Evolutionary conservation across 2,329 filamentous ascomycete species (phyloP), one percentile per base, ranked within the genome.

Genomic region (Penicillium sp.): DNA sequence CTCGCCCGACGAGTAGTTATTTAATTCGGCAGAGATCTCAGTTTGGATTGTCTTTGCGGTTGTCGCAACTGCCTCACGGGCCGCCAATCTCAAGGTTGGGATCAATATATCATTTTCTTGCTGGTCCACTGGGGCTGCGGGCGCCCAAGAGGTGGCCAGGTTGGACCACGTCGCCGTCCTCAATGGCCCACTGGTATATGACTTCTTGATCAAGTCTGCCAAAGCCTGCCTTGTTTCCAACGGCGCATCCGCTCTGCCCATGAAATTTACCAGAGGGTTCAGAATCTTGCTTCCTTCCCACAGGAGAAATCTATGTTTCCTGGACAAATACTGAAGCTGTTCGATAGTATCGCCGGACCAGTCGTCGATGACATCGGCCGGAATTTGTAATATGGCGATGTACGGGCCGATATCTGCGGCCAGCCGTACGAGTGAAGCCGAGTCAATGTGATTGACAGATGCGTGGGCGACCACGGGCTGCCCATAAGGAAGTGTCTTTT

Each of bases 361-460:
- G 71, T 87, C 84, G 61, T 81, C 79, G 64, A 87, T 81, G 52
- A 84, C 84, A 71, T 87, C 84, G 55, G 82, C 84, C 67, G 86
- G 83, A 5, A 85, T 83, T 71, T 86, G 84, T 55, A 87, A 75
- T 29, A 86, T 71, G 62, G 82, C 84, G 57, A 87, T 86, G 60
- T 82, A 80, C 63, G 86, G 83, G 58, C 85, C 84, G 17, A 86
- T 77, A 37, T 85, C 80, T 61, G 84, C 80, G 31, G 84, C 84
- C 10, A 87, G 73, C 43, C 77, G 75, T 19, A 87, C 70, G 19
- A 87, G 78, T 63, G 83, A 77, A 51, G 79, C 77, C 12, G 83
- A 83, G 48, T 79, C 84, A 49, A 79, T 81, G 59, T 86, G 81
- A 62, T 84, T 82, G 56, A 84, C 82, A 23, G 84, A 85, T 15